Conservation (phyloP, 1,284 basidiomycete species). For the Ceratobasidium theobromae region DNA sequence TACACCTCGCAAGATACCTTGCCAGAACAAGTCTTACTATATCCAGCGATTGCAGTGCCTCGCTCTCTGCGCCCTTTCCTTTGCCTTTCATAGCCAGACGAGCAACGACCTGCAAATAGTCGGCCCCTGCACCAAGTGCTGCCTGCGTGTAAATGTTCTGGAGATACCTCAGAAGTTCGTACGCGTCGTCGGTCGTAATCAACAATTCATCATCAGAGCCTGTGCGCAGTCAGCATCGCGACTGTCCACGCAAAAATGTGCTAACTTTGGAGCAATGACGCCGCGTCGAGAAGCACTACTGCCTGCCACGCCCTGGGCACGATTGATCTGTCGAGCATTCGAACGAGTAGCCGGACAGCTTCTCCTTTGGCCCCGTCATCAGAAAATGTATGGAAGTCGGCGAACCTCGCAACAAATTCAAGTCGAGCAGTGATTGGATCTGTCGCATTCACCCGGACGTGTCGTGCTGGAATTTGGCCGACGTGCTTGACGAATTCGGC, state of each 20-base stretch:
- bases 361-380: constrained; percentile 36
- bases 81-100: constrained; percentile 25
- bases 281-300: constrained; percentile 37
- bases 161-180: constrained; percentile 36
- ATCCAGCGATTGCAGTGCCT: constrained; percentile 35
- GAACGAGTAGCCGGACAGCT: constrained; percentile 32
- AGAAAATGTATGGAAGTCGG: constrained; percentile 36
- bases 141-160: constrained; percentile 38
- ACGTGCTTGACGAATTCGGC: constrained; percentile 19
- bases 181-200: constrained; percentile 36
- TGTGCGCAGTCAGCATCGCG: background rate
- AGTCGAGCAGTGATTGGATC: constrained; percentile 32
- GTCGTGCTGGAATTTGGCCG: constrained; percentile 26
- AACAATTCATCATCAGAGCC: constrained; percentile 36
- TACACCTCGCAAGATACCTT: constrained; percentile 36
- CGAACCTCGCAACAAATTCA: constrained; percentile 36
- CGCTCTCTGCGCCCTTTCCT: constrained; percentile 7
- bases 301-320: constrained; percentile 39
- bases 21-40: constrained; percentile 36
- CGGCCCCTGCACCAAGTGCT: constrained; percentile 34
- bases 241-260: background rate
- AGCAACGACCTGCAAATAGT: constrained; percentile 35
- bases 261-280: constrained; percentile 36
- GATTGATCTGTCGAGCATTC: constrained; percentile 35
- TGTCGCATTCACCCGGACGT: constrained; percentile 32